Conservation (phyloP, 2,329 filamentous ascomycete species). For the Fusarium globosum region DNA sequence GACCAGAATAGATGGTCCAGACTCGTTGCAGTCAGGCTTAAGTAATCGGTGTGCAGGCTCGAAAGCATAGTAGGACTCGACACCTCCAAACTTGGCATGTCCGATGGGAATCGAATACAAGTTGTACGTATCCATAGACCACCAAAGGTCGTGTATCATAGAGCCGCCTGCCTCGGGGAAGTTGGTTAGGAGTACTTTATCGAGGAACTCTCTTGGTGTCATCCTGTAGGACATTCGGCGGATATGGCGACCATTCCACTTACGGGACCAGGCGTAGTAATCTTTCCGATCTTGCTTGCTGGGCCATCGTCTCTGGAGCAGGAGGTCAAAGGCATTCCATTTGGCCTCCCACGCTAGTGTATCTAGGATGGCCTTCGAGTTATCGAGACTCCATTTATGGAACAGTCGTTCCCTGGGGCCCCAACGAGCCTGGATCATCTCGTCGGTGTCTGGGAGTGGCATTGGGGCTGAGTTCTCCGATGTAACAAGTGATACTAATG, state of each 20-base stretch:
- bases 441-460: no score
- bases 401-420: no score
- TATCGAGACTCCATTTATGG: no score
- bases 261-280: not conserved
- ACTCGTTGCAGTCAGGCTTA: not conserved
- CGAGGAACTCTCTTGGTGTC: not conserved
- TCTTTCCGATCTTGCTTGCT: not conserved
- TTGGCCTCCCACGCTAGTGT: no score
- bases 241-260: not conserved
- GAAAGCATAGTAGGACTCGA: not conserved
- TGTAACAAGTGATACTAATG: accelerated
- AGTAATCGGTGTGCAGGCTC: not conserved
- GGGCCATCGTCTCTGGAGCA: no score
- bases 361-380: no score
- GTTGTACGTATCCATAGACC: not conserved
- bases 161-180: not conserved
- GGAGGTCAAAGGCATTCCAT: no score
- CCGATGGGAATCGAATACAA: not conserved
- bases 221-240: not conserved
- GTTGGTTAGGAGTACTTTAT: not conserved
- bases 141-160: not conserved
- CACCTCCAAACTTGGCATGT: not conserved
- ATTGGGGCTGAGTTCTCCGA: no score
- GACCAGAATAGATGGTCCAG: not conserved
- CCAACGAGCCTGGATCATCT: no score